Evolutionary conservation across 495 filamentous ascomycete genomes (phyloP), one percentile per base, ranked within the genome.

Genomic region (Neurospora sp.): DNA sequence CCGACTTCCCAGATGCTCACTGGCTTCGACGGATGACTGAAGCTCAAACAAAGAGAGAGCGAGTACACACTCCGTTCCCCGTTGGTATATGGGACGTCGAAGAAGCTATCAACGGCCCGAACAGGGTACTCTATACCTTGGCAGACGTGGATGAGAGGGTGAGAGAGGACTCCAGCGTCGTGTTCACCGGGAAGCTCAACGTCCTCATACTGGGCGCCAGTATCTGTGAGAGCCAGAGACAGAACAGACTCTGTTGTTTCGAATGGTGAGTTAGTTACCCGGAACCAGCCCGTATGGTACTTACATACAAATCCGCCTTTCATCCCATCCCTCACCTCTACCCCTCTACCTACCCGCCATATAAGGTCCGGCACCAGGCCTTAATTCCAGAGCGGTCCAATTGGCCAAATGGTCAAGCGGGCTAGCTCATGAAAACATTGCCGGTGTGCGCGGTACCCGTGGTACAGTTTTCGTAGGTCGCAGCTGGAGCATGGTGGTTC

Each of bases 141-240:
- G 87, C 86, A 35, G 87, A 91, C 68, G 74, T 91, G 9, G 89
- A 90, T 77, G 84, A 87, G n/a, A 87, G 83, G 78, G 86, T 85
- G 9, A 78, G 84, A 31, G 69, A 75, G 3, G 75, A 81, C 72
- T 45, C 75, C 8, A 42, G 65, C 27, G 80, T 83, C 12, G 77
- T 78, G 35, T 89, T 90, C 78, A 86, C 83, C 10, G 90, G 88
- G 37, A 90, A 87, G 73, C 79, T 92, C 70, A 89, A 84, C 75
- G 80, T 90, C 4, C 75, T 88, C 7, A 83, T 91, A 38, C 78
- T 86, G 16, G 87, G 88, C 44, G 81, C 89, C 75, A 85, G 85
- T 53, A 79, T 91, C 39, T 77, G 83, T 45, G 77, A 81, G 18
- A 76, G 82, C 69, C 81, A 81, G 73, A 80, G 83, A 18, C 83